A percentile compares a stretch with the other conserved stretches of the same genome.
These are phyloP conservation scores for Phytophthora tubulina DNA, from an alignment of 352 stramenopile species.

Conservation along the genomic window DNA sequence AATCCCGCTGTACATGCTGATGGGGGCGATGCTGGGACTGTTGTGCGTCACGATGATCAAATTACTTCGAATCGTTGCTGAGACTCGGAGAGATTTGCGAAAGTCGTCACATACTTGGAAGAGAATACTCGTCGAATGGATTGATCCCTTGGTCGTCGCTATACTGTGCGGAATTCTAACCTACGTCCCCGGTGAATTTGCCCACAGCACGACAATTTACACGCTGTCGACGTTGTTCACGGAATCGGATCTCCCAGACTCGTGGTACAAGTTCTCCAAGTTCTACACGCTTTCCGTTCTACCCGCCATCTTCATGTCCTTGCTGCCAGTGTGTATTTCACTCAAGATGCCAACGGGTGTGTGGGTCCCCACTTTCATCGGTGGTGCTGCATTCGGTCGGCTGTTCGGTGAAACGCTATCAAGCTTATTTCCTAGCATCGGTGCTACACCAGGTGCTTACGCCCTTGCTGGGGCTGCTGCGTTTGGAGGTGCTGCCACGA, in stretches of 20 bases:
- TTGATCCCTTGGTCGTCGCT: background rate
- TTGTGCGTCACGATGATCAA: background rate
- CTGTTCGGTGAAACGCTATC: background rate
- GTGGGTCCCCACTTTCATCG: background rate
- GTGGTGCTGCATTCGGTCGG: background rate
- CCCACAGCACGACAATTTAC: slow-evolving; percentile 52
- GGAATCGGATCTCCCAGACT: slow-evolving; percentile 10
- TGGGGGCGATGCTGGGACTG: background rate
- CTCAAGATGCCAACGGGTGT: background rate
- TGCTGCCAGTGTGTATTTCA: background rate
- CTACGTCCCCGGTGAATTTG: slow-evolving; percentile 26
- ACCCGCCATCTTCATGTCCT: background rate
- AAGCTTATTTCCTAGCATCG: background rate
- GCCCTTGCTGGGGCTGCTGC: background rate
- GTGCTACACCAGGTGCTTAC: background rate
- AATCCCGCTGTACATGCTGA: background rate
- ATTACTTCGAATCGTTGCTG: slow-evolving; percentile 40
- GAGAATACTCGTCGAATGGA: background rate
- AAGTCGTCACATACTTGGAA: background rate
- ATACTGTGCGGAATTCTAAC: slow-evolving; percentile 48
- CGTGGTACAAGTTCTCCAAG: slow-evolving; percentile 3
- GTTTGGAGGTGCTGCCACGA: background rate
- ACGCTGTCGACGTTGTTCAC: slow-evolving; percentile 69
- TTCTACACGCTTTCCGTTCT: background rate
- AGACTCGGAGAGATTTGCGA: slow-evolving; percentile 30